Evolutionary conservation across 2,329 filamentous ascomycete genomes (phyloP), one percentile per base, ranked within the genome.

Genomic region (Alternaria hordeiaustralica): DNA sequence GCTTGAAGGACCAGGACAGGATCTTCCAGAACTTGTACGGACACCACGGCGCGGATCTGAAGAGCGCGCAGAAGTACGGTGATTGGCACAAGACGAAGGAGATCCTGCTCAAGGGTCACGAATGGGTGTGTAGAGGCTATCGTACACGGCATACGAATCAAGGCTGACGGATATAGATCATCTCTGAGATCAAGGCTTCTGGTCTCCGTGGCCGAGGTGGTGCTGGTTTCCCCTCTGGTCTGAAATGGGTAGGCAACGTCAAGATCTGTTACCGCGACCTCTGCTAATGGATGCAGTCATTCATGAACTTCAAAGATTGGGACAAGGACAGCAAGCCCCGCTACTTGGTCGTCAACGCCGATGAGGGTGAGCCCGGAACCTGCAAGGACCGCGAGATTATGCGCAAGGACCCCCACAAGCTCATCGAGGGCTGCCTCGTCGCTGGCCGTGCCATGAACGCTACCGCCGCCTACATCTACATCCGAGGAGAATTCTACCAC

Each of bases 251-350:
- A 89, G 74, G 73, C 60, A 55, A 26, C 46, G 60, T 36, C 46
- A n/a, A 55, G 36, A 53, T 8, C 20, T 46, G 20, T 15, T 9
- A 46, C 7, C 20, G 33, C n/a, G 36, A 18, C 36, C 15, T 13
- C 21, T 65, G 61, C 71, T 75, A 63, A 75, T 76, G 68, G 67
- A 50, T 30, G 45, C 77, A 97, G 94, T 97, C 94, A 54, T 99
- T 99, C 84, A 99, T 99, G 96, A 99, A 99, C 87, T 94, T 95
- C 87, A 97, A 97, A 84, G 96, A 94, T 76, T 99, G 96, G 96
- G 95, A 99, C 77, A 97, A 99, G 85, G 96, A 98, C 81, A 91
- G 83, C 75, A 97, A 97, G 84, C 96, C 96, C 70, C 90, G 96
- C 77, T 99, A 99, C 80, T 87, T 99, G 59, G 95, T 99, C 66